Base-by-base conservation (phyloP, 2,329 filamentous ascomycete species). In the Colletotrichum kahawae region DNA sequence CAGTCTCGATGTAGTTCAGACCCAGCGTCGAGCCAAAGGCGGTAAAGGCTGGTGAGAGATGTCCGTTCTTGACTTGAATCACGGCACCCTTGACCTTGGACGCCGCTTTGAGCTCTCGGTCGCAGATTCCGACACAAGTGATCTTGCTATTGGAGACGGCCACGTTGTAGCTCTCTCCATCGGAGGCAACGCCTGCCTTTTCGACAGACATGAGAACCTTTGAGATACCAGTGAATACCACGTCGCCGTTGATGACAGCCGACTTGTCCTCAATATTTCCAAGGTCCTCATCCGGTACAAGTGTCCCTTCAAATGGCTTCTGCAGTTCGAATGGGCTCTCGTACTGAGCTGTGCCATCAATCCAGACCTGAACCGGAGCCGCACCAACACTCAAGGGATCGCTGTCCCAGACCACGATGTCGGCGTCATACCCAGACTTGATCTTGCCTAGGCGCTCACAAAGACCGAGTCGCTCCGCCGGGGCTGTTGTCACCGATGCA, bases 301-400 rank as follows among this genome's bases (percentile, higher is more conserved):
- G 83, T 0, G 86, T 83, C 3, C 82, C 78, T 1, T 80, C 79
- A 3, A 80, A 64, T 0, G 88, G 84, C 82, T 93, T 93, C 4
- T 83, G 79, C 8, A 93, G 84, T 81, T 90, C 87, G 7, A 92
- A 79, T 0, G 90, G 89, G 4, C 87, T 81, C 43, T 91, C 85
- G 71, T 89, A 91, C 78, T 93, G 92, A 2, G 89, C 85, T 13
- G 84, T 88, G 4, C 91, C 91, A 71, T 93, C 91, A 71, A 93
- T 92, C 89, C 90, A 93, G 3, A 93, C 90, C 81, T 93, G 91
- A 0, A 90, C 85, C 0, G 91, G 91, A 0, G 89, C 83, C 1
- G 91, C 91, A 1, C 91, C 91, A 0, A 92, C 87, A 51, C 89
- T 90, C 3, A 93, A 82, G n/a, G 91, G 91, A 75, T 93, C 90